Conservation (phyloP, 352 stramenopile genomes). For the Phytophthora lateralis region DNA sequence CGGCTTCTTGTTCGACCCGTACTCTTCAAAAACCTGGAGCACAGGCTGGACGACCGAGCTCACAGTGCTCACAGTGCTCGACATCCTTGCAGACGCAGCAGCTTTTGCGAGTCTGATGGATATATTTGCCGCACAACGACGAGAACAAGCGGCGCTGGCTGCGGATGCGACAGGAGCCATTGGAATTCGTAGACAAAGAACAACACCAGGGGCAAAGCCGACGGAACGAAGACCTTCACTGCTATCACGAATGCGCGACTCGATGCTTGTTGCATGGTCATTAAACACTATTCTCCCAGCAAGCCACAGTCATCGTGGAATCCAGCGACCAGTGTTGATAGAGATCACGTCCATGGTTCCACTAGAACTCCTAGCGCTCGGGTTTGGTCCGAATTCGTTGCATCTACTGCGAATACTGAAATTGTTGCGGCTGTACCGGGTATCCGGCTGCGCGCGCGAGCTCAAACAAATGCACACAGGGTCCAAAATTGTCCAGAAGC, state of each 20-base stretch:
- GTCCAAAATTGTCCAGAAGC: conserved; percentile 45
- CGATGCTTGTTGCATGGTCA: conserved; percentile 54
- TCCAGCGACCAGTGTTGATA: conserved; percentile 44
- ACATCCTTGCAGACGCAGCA: conserved; percentile 56
- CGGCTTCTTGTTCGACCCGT: conserved; percentile 73
- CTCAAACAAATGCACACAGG: conserved; percentile 54
- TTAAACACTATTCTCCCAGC: conserved; percentile 67
- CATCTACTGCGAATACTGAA: conserved; percentile 63
- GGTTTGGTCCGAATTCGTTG: conserved; percentile 53
- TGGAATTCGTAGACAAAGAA: conserved; percentile 17
- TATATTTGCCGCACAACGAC: conserved; percentile 50
- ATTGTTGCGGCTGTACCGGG: conserved; percentile 60
- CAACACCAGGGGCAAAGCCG: conserved; percentile 8
- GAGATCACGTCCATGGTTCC: conserved; percentile 58
- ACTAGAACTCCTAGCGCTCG: conserved; percentile 51
- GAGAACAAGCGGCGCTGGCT: conserved; percentile 46
- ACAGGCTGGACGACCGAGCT: conserved; percentile 51
- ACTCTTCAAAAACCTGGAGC: conserved; percentile 14
- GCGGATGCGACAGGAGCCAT: conserved; percentile 24
- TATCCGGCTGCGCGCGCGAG: conserved; percentile 47
- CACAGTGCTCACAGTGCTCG: conserved; percentile 51
- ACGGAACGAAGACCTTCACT: conserved; percentile 17
- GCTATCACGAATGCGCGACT: conserved; percentile 36
- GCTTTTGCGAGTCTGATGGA: conserved; percentile 52
- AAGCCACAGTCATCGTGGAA: conserved; percentile 31